Evolutionary conservation across 176 grass and related monocot genomes (phyloP), one percentile per base, ranked within the genome.

Genomic region (Carex parvula): DNA sequence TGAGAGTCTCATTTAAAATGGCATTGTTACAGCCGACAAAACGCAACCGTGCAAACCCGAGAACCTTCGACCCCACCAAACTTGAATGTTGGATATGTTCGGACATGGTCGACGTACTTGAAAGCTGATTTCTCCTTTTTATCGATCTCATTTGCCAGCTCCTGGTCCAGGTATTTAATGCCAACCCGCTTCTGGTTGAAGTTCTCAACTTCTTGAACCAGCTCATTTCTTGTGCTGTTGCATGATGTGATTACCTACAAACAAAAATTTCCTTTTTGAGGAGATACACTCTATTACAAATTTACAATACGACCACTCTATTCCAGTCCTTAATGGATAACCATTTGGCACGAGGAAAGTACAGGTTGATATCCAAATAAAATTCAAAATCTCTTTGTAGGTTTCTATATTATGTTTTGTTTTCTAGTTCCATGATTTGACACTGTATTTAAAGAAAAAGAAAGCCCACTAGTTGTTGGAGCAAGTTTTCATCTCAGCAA

Each of bases 171-270:
- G 4, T 76, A 57, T 33, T 68, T 70, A 21, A 85, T 60, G 41
- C 87, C 75, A 37, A 86, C 17, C 67, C 85, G 87, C 73, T 87
- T 91, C 76, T 94, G 89, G 70, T 93, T 91, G 66, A 94, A 94
- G 80, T 87, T 91, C 52, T 89, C 92, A 42, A 93, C 87, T 66
- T 98, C 95, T 80, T 89, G 91, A 70, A 94, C 26, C 65, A 98
- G 70, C 82, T 94, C 95, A 84, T 98, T 92, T 84, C 87, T 98
- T 63, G 89, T 94, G 46, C 85, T 90, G 91, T 89, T 98, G 79
- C 89, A 94, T 52, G 92, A 93, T 50, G 92, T 94, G 64, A 94
- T 91, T 48, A 94, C 90, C 94, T 97, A 50, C 56, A 86, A 50
- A 85, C 48, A 85, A 32, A 65, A 50, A 5, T 12, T 11, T 3